These are phyloP conservation scores for Gossypium davidsonii DNA, from an alignment of 441 rosid species.

Conservation along the genomic window DNA sequence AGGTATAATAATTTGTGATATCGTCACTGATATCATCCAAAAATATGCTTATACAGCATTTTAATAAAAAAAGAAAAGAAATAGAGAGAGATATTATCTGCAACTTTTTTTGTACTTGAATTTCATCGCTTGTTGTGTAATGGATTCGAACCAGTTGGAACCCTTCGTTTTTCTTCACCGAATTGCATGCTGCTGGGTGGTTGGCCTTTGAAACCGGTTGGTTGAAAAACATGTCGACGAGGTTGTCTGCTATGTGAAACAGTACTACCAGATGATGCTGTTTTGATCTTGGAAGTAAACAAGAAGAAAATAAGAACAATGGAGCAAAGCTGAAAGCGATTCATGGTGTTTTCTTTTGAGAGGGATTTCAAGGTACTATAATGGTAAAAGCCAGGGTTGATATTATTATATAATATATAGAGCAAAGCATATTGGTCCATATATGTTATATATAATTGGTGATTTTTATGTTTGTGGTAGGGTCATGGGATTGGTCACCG, in stretches of 20 bases:
- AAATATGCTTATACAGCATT: background rate
- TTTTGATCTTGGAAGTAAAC: background rate
- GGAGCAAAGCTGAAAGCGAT: conserved; percentile 10
- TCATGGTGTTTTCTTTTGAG: background rate
- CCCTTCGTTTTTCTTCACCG: conserved; percentile 15
- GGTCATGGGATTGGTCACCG: background rate
- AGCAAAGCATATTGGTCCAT: conserved; percentile 3
- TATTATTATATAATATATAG: conserved; percentile 1
- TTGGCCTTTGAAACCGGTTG: background rate
- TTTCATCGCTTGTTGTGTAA: conserved; percentile 14
- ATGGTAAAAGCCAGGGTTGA: background rate
- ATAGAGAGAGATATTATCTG: background rate
- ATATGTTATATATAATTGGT: background rate
- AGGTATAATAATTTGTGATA: conserved; percentile 4
- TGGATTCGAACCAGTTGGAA: conserved; percentile 18
- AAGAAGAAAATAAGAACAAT: background rate
- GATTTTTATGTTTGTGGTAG: background rate
- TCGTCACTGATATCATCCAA: background rate
- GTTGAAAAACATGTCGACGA: background rate
- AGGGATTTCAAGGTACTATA: background rate
- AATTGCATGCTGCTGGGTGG: background rate
- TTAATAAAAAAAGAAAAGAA: background rate
- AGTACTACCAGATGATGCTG: background rate
- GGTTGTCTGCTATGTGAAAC: background rate
- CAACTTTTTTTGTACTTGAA: background rate